These are phyloP conservation scores for Jackrogersella minutella DNA, from an alignment of 495 filamentous ascomycete genomes.

Conservation along the genomic window DNA sequence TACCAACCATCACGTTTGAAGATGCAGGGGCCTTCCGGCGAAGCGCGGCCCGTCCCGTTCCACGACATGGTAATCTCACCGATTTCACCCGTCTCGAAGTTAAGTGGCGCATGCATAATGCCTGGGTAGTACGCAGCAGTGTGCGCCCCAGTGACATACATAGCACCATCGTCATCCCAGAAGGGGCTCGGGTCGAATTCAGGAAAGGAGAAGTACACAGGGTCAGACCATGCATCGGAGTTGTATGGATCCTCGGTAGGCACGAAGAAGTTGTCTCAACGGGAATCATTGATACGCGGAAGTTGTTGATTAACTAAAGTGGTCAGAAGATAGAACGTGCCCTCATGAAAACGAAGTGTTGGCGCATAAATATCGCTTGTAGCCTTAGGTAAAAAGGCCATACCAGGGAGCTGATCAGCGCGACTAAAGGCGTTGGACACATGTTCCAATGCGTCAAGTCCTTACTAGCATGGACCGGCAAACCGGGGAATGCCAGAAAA, in stretches of 20 bases:
- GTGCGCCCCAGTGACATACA: too few species aligned
- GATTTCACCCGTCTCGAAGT: slow-evolving; percentile 49
- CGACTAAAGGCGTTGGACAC: too few species aligned
- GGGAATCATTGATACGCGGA: slow-evolving; percentile 37
- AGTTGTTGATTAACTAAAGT: slow-evolving; percentile 40
- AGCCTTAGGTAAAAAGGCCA: too few species aligned
- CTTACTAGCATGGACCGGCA: slow-evolving; percentile 48
- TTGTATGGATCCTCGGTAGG: slow-evolving; percentile 32
- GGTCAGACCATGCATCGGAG: slow-evolving; percentile 40
- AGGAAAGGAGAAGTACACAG: slow-evolving; percentile 46
- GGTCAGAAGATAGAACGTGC: slow-evolving; percentile 38
- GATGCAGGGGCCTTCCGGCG: slow-evolving; percentile 70
- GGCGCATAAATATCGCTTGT: too few species aligned
- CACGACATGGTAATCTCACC: slow-evolving; percentile 44
- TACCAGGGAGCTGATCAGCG: too few species aligned
- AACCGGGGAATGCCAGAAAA: slow-evolving; percentile 49
- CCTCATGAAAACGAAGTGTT: too few species aligned
- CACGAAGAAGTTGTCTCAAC: slow-evolving; percentile 30
- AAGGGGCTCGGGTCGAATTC: slow-evolving; percentile 44
- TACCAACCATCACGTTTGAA: slow-evolving; percentile 71
- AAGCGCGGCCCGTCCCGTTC: slow-evolving; percentile 57
- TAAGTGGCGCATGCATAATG: slow-evolving; percentile 52
- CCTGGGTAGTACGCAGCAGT: slow-evolving; percentile 47
- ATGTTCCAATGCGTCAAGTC: slow-evolving; percentile 51
- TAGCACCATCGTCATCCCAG: slow-evolving; percentile 42